Conservation (phyloP, 192 early-diverging fungal genomes). For the Geranomyces michiganensis region DNA sequence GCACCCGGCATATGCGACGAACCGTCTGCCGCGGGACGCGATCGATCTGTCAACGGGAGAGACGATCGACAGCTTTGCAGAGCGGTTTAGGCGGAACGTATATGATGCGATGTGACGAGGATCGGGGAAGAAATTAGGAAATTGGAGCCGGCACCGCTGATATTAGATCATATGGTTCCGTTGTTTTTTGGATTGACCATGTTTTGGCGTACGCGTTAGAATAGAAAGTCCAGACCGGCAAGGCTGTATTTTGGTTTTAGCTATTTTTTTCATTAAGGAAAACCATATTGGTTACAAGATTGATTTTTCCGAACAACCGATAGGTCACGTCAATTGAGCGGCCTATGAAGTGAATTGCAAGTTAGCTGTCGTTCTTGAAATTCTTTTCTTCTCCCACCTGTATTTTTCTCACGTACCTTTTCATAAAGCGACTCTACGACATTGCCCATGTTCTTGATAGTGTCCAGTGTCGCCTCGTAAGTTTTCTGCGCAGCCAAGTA, state of each 20-base stretch:
- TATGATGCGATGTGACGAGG: constrained; percentile 9
- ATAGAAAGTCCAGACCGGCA: too few species aligned
- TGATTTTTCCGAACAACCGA: too few species aligned
- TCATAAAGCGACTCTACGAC: constrained; percentile 95
- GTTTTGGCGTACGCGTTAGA: too few species aligned
- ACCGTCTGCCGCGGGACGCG: constrained; percentile 72
- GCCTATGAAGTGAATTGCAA: not conserved
- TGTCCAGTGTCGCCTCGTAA: constrained; percentile 90
- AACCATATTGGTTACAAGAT: too few species aligned
- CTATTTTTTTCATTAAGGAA: too few species aligned
- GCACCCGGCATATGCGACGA: constrained; percentile 62
- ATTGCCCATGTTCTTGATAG: constrained; percentile 93
- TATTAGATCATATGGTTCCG: too few species aligned
- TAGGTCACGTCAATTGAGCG: not conserved
- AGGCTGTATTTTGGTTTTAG: too few species aligned
- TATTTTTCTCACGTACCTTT: constrained; percentile 67
- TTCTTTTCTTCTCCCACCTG: too few species aligned
- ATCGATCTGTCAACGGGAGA: constrained; percentile 73
- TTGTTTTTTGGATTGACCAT: too few species aligned
- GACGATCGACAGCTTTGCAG: constrained; percentile 71
- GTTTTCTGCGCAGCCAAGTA: too few species aligned
- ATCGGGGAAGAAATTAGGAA: too few species aligned
- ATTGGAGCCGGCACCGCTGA: too few species aligned
- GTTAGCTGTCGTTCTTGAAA: not conserved
- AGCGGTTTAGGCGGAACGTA: constrained; percentile 52